Conservation (phyloP, 2,329 filamentous ascomycete species). For the Colletotrichum sp. region DNA sequence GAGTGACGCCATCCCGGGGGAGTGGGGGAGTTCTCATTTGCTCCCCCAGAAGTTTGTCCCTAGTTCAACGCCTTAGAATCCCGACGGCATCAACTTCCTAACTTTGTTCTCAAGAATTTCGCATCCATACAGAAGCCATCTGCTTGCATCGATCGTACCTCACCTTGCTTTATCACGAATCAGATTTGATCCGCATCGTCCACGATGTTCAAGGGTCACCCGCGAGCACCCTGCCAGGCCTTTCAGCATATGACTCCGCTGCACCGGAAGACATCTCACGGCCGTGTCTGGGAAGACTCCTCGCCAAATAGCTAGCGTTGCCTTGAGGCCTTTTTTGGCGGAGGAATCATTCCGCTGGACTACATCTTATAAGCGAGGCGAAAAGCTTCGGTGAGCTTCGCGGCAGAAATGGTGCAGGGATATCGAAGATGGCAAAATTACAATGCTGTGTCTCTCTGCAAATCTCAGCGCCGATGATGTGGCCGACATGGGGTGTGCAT, state of each 20-base stretch:
- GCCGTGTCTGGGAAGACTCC: background rate
- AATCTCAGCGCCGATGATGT: background rate
- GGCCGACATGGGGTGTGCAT: background rate
- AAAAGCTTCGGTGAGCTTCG: background rate
- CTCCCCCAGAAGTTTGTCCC: background rate
- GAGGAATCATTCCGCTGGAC: background rate
- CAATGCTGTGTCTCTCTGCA: background rate
- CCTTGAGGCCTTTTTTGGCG: background rate
- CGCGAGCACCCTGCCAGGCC: background rate
- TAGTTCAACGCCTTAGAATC: background rate
- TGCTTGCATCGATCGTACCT: background rate
- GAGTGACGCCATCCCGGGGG: background rate
- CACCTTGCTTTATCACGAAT: background rate
- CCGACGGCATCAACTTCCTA: background rate
- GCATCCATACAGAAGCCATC: background rate
- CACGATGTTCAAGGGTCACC: background rate
- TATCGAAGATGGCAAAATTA: background rate
- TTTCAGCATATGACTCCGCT: background rate
- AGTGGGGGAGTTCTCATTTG: background rate
- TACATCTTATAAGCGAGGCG: background rate
- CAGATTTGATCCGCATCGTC: background rate
- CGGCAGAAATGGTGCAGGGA: background rate
- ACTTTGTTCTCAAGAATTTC: background rate
- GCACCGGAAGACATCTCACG: background rate
- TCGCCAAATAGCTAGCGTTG: background rate